Conservation (phyloP, 305 asterid genomes). For the Solanum hybrid region DNA sequence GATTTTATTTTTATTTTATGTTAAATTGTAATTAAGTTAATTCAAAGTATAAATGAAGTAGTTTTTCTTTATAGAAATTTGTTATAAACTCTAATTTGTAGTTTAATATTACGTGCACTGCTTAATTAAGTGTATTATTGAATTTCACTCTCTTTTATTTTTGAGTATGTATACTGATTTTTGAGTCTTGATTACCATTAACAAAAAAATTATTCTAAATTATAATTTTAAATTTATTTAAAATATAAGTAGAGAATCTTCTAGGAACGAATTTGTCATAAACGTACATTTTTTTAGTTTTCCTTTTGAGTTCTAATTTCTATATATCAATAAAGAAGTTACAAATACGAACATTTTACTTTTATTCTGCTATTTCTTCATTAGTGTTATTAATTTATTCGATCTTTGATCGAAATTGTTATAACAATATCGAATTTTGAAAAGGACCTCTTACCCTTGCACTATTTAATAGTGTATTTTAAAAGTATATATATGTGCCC, state of each 20-base stretch:
- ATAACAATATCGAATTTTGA: no score
- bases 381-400: no score
- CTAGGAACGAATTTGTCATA: neutral
- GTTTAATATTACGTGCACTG: neutral
- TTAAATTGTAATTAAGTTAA: neutral
- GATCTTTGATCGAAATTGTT: no score
- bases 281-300: neutral
- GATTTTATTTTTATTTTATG: neutral
- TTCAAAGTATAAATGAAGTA: neutral
- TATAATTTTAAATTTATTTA: neutral
- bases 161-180: neutral
- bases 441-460: no score
- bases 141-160: neutral
- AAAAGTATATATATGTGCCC: no score
- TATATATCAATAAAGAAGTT: neutral
- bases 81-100: neutral
- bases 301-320: neutral
- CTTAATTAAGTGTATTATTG: neutral
- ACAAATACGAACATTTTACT: neutral
- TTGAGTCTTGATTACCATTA: neutral
- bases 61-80: neutral
- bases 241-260: neutral
- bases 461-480: no score
- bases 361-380: neutral
- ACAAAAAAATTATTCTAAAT: neutral